Conservation (phyloP, 106 monocot species). For the Allium sativum region DNA sequence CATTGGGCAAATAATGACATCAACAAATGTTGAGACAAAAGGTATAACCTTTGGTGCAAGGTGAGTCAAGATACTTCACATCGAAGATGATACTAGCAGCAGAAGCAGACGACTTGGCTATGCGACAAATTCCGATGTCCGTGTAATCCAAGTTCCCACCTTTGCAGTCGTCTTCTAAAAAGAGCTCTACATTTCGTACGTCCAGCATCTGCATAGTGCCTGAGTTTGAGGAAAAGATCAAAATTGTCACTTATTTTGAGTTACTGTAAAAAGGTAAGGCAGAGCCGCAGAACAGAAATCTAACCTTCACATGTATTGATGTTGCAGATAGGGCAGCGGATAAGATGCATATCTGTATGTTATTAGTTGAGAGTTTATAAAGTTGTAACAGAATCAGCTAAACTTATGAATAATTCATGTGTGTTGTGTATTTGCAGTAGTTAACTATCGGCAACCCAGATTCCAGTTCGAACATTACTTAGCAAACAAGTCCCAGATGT, state of each 20-base stretch:
- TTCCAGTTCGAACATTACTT: slow-evolving; percentile 30
- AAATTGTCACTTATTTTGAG: no score
- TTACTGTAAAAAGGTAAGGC: no score
- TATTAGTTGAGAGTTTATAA: not conserved
- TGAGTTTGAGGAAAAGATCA: slow-evolving; percentile 7
- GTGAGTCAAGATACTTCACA: slow-evolving; percentile 26
- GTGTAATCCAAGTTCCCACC: slow-evolving; percentile 52
- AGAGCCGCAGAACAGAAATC: not conserved
- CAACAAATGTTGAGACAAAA: not conserved
- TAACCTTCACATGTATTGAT: slow-evolving; percentile 67
- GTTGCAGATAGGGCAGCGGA: slow-evolving; percentile 65
- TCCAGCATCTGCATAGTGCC: slow-evolving; percentile 93
- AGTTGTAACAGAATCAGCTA: not conserved
- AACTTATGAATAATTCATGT: not conserved
- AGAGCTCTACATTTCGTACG: slow-evolving; percentile 62
- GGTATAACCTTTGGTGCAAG: slow-evolving; percentile 22
- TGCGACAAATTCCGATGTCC: slow-evolving; percentile 47
- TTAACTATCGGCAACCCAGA: slow-evolving; percentile 45
- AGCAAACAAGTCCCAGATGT: slow-evolving; percentile 32
- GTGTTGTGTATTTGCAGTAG: not conserved
- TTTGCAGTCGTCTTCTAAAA: slow-evolving; percentile 57
- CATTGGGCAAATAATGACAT: no score
- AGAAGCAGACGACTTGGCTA: slow-evolving; percentile 23
- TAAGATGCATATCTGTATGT: slow-evolving; percentile 52
- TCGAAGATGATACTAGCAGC: slow-evolving; percentile 74